phyloP scores from a whole-genome alignment of 441 rosid genomes.

The Metrosideros polymorpha region DNA sequence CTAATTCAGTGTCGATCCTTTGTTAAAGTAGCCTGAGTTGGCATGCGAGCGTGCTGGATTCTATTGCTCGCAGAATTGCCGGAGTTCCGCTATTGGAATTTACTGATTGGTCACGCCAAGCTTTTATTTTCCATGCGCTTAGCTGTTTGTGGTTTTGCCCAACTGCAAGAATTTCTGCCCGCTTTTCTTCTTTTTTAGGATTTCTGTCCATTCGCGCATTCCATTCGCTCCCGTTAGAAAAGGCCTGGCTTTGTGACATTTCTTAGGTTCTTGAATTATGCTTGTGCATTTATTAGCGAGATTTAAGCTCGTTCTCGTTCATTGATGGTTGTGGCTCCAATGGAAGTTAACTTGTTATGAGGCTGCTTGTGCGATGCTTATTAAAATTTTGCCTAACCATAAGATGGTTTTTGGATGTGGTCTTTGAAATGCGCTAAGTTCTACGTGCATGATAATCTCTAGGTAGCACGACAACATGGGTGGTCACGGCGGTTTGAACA shows the following conservation, averaged over 20 bases:
- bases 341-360: background rate
- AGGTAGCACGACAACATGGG: conserved; percentile 38
- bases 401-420: background rate
- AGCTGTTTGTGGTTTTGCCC: background rate
- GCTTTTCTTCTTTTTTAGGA: background rate
- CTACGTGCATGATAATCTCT: background rate
- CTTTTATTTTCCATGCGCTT: background rate
- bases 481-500: conserved; percentile 94
- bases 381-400: background rate
- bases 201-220: background rate
- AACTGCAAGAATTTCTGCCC: background rate
- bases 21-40: background rate
- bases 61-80: background rate
- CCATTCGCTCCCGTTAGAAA: background rate
- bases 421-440: background rate
- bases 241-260: background rate
- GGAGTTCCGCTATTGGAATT: background rate
- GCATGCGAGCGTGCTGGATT: background rate
- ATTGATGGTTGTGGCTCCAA: background rate
- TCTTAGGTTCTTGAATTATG: background rate
- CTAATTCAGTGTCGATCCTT: background rate
- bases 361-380: background rate
- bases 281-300: background rate
- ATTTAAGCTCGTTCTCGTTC: background rate
- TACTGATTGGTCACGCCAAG: background rate